Percentiles rank a stretch among this genome's conserved stretches.
Conservation (phyloP, 306 rosid genomes). For the Sicyos edulis region DNA sequence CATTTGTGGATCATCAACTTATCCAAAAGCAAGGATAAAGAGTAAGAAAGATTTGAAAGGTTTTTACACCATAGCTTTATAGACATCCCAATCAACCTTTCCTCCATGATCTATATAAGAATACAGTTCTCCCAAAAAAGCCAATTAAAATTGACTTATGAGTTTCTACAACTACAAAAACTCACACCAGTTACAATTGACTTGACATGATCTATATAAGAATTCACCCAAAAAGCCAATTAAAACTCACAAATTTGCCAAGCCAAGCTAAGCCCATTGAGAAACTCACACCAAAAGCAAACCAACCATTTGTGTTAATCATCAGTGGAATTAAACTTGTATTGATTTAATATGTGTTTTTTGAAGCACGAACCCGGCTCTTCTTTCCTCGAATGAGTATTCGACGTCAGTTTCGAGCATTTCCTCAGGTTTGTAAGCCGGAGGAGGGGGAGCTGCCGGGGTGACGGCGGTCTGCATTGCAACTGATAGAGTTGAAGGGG, state of each 20-base stretch:
- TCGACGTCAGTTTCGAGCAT: slow-evolving; percentile 26
- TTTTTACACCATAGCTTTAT: neutral
- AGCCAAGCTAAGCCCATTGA: neutral
- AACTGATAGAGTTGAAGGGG: slow-evolving; percentile 45
- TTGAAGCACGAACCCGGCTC: slow-evolving; percentile 40
- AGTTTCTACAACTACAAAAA: slow-evolving; percentile 13
- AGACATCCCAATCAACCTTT: neutral
- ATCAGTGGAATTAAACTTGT: slow-evolving; percentile 11
- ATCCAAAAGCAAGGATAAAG: slow-evolving; percentile 9
- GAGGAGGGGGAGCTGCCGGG: slow-evolving; percentile 36
- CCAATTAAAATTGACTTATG: slow-evolving; percentile 15
- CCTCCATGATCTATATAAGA: neutral
- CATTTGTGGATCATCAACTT: no score
- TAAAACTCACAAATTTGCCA: no score
- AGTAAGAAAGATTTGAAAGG: neutral
- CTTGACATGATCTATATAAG: no score
- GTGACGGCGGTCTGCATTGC: slow-evolving; percentile 41
- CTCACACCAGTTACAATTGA: neutral
- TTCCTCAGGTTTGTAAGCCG: slow-evolving; percentile 21
- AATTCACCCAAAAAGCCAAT: no score
- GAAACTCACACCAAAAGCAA: slow-evolving; percentile 4
- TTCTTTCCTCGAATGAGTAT: slow-evolving; percentile 55
- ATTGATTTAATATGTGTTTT: slow-evolving; percentile 22
- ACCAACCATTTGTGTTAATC: neutral
- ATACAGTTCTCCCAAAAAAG: neutral